Base-by-base conservation (phyloP, 257 asterid species). In the Leonotis leonurus region DNA sequence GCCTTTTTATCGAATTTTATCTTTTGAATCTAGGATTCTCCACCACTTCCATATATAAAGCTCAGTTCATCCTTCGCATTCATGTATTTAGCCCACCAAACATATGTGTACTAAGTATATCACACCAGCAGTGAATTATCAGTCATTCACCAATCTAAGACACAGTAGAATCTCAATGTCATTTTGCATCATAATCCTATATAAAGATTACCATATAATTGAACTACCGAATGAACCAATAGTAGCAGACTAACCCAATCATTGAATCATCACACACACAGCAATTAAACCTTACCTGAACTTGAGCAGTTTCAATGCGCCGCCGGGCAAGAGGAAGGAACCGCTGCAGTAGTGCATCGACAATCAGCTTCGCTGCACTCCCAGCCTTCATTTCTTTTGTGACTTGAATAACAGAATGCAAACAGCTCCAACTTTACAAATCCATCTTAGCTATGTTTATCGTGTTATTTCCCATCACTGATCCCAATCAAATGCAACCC, bases 291-390 rank as follows among this genome's bases (percentile, higher is more conserved):
- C 72, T 58, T 54, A 89, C 99, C 76, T 93, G 99, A 67, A 95
- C 99, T 87, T 93, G 97, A 71, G 99, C 99, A 35, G 97, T 89
- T 83, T 93, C 99, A 58, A 93, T 87, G 26, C 99, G 95, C 57
- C 99, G 95, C 80, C 96, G 73, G 13, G 97, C 97, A 58, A 93
- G 96, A 48, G 99, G 99, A 62, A 93, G 95, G 76, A 93, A 93
- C 56, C 99, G 83, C 85, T 89, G 97, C 79, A 93, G 83, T 87
- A 93, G 76, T 44, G 97, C 96, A 70, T 89, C 99, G 46, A 93
- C 99, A 48, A 93, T 89, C 71, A 87, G 81, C 85, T 93, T 93
- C 2, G 99, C 99, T 13, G 99, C 97, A 76, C 95, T 85, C 76
- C 95, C 99, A 52, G 97, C 94, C 90, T 93, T 93, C 99, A 92